A percentile compares a stretch with the other conserved stretches of the same genome.
Conservation (phyloP, 208 protist species). For the Leishmania mexicana region DNA sequence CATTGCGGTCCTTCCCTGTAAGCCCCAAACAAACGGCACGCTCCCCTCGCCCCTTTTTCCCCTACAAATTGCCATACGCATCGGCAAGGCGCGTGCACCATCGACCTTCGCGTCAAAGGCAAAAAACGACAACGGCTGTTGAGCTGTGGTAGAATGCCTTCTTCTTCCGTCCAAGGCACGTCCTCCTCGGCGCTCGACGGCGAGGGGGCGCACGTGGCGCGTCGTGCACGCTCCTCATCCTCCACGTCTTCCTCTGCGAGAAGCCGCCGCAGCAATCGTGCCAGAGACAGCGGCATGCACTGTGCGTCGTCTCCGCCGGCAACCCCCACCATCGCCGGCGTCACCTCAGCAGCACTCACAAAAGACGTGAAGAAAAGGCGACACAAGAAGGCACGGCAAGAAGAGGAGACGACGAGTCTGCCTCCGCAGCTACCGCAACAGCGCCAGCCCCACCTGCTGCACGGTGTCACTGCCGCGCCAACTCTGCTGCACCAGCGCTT, state of each 20-base stretch:
- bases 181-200: neutral
- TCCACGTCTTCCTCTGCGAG: neutral
- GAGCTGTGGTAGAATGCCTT: neutral
- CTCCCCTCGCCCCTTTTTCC: neutral
- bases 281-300: neutral
- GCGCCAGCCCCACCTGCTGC: neutral
- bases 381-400: constrained; percentile 11
- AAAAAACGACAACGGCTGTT: neutral
- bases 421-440: neutral
- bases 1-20: neutral
- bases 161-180: neutral
- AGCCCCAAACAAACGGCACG: neutral
- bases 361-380: constrained; percentile 6
- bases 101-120: neutral
- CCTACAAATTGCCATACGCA: neutral
- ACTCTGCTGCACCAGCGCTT: constrained; percentile 12
- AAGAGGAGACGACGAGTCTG: neutral
- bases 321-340: constrained; percentile 2
- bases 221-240: neutral
- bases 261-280: neutral
- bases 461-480: neutral
- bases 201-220: neutral
- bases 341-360: neutral
- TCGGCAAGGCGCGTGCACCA: neutral
- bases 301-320: neutral